Evolutionary conservation across 2,329 filamentous ascomycete genomes (phyloP), one percentile per base, ranked within the genome.

Genomic region (Aspergillus ochraceoroseus): DNA sequence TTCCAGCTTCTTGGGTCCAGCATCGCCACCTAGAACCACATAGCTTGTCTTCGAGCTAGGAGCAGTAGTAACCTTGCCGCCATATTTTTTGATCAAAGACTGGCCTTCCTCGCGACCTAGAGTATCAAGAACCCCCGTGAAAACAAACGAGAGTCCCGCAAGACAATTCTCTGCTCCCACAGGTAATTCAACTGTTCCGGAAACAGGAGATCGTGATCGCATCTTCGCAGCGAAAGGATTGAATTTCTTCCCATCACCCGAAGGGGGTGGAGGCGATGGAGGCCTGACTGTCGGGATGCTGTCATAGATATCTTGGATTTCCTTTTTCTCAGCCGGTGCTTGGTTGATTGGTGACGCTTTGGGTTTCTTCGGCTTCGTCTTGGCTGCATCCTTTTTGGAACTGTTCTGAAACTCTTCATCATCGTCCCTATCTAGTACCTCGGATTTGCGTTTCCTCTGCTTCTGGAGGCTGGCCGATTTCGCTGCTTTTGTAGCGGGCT

Each of bases 1-100:
- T 51, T 82, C 74, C 27, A 98, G 73, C 62, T 98, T 98, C 65
- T 84, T 94, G 1, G 92, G 92, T 0, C 92, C 92, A 15, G 94
- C 92, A 62, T 96, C 92, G 17, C 76, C 77, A 29, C 92, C 92
- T 2, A 98, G 75, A 11, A 98, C 86, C 31, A 98, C 88, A 59
- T 87, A 98, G 57, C 77, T 92, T 0, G 94, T 98, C 66, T 95
- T 96, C 58, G 82, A 85, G 60, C 90, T 96, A 13, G 94, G 92
- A 4, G 80, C 82, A 7, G 72, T 74, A 7, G 84, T 94, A 15
- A 95, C 82, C 66, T 95, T 96, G 38, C 92, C 92, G 28, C 92
- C 94, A 62, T 95, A 94, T 47, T 83, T 80, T 64, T 98, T 98
- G 41, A 96, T 87, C 12, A 98, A 71, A 29, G 77, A 81, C 51